Evolutionary conservation across 306 rosid species (phyloP), one percentile per base, ranked within the genome.

Genomic region (Myrica gale): DNA sequence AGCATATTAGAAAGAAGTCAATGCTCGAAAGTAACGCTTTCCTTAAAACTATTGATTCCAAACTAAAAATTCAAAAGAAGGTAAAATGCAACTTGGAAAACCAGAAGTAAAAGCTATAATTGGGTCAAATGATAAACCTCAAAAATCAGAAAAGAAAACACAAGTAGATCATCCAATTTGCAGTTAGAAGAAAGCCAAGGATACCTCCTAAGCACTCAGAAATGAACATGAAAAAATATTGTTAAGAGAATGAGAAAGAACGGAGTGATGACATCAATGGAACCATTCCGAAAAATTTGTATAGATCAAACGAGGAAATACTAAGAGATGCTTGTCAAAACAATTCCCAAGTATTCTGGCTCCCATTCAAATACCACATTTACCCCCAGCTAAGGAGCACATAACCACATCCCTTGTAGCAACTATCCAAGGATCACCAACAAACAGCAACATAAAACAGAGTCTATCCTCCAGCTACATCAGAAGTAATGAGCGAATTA

Each of bases 21-120:
- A 78, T 65, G 53, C 74, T 32, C 45, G 82, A 43, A 9, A 63
- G 57, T 56, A 66, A 78, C 0, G 16, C 52, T 68, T 45, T 80
- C 21, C 78, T 32, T 75, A 37, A 37, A 81, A 76, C 54, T 72
- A 43, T 39, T 68, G 57, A 45, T 66, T 20, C 46, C 60, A 50
- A 48, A 52, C 71, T 19, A 48, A 26, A 20, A 39, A 47, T 45
- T 15, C 10, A 12, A 39, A 19, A 15, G 17, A 53, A 62, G 26
- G 43, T 43, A 74, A 62, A 21, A 63, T 47, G 45, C 45, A 65
- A 26, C 12, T 21, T 53, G 68, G 13, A 9, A 44, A 67, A 52
- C 41, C 39, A 43, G 19, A 55, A 68, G 45, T 15, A 44, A n/a
- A 15, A 44, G 23, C 43, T 61, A 42, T 1, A 65, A 17, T 2